A percentile compares a stretch with the other conserved stretches of the same genome.
Evolutionary conservation across 2,329 filamentous ascomycete genomes (phyloP).

Genomic region (Colletotrichum paranaense): DNA sequence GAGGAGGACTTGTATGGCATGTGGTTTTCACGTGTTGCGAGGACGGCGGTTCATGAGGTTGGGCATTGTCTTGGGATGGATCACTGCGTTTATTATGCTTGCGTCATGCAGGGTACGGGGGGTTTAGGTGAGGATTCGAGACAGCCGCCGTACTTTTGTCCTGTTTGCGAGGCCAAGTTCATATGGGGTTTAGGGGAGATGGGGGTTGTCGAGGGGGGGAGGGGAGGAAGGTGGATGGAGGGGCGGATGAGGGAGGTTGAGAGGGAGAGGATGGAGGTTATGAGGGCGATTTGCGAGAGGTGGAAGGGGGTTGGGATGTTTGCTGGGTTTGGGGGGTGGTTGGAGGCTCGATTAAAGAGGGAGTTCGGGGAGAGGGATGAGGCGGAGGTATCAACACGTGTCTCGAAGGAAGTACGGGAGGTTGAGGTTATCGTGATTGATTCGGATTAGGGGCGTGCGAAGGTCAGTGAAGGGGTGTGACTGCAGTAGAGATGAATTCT

Average conservation of each 20-base stretch:
- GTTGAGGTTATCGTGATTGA: background rate
- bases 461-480: rapidly evolving
- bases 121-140: slow-evolving; percentile 67
- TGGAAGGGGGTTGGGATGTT: slow-evolving; percentile 57
- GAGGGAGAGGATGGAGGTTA: slow-evolving; percentile 33
- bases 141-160: slow-evolving; percentile 73
- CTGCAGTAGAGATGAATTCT: rapidly evolving
- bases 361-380: background rate
- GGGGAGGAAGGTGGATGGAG: slow-evolving; percentile 38
- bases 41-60: slow-evolving; percentile 73
- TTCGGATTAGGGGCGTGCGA: background rate
- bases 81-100: slow-evolving; percentile 75
- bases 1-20: slow-evolving; percentile 49
- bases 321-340: slow-evolving; percentile 57
- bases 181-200: slow-evolving; percentile 44
- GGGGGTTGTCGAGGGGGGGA: slow-evolving; percentile 35
- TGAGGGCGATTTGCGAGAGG: slow-evolving; percentile 54
- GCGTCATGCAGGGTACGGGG: slow-evolving; percentile 71
- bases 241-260: background rate
- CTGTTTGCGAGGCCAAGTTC: slow-evolving; percentile 68
- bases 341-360: slow-evolving; percentile 38
- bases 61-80: slow-evolving; percentile 75
- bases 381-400: background rate
- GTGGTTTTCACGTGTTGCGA: slow-evolving; percentile 68
- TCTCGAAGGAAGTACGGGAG: background rate